Evolutionary conservation across 257 asterid species (phyloP).

Genomic region (Solanum bulbocastanum): DNA sequence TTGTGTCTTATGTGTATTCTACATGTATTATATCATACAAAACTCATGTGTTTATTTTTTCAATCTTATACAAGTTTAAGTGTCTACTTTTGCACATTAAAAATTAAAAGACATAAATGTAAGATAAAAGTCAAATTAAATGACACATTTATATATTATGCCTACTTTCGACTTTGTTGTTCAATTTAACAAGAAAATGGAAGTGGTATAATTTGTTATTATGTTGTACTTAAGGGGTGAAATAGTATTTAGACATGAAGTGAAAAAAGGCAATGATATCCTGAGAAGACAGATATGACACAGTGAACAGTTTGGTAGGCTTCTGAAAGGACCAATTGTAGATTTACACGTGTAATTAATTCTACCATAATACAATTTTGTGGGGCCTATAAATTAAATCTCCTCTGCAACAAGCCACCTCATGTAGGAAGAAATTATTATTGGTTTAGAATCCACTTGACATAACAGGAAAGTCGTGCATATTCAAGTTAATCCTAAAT

Average conservation of each 20-base stretch:
- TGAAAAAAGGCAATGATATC: not conserved
- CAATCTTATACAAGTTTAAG: too few species aligned
- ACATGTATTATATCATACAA: too few species aligned
- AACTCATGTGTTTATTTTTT: too few species aligned
- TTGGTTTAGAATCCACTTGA: too few species aligned
- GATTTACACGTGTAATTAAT: not conserved
- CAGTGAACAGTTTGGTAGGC: not conserved
- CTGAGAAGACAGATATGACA: not conserved
- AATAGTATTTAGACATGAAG: not conserved
- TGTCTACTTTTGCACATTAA: accelerated
- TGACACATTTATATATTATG: not conserved
- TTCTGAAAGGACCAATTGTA: not conserved
- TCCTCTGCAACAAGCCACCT: not conserved
- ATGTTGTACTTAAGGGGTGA: not conserved
- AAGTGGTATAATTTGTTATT: not conserved
- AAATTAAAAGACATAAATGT: too few species aligned
- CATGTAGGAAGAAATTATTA: not conserved
- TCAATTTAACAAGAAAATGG: not conserved
- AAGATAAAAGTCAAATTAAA: too few species aligned
- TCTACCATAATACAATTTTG: not conserved
- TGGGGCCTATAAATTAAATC: not conserved
- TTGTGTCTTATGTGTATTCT: not conserved
- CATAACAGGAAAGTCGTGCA: too few species aligned
- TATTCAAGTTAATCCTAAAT: not conserved
- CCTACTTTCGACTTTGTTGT: not conserved